These are phyloP conservation scores for Saussurea involucrata DNA, from an alignment of 129 eudicot species.

Conservation along the genomic window DNA sequence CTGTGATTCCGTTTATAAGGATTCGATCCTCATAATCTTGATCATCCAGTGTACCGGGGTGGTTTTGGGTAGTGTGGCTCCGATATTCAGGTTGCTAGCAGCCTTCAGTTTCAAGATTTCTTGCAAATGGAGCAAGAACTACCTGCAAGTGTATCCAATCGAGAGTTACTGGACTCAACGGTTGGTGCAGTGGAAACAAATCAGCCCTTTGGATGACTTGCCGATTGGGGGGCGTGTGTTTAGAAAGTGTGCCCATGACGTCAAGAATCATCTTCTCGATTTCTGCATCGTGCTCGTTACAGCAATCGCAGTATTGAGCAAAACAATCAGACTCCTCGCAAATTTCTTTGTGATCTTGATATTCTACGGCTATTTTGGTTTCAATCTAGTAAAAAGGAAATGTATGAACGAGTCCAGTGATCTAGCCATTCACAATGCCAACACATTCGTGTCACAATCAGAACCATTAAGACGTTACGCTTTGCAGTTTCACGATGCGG, in stretches of 20 bases:
- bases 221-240: not conserved
- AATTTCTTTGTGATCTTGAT: not conserved
- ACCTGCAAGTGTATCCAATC: not conserved
- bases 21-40: not conserved
- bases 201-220: not conserved
- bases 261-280: not conserved
- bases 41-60: not conserved
- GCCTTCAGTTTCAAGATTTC: constrained; percentile 13
- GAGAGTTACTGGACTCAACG: constrained; percentile 12
- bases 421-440: not conserved
- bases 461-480: constrained; percentile 13
- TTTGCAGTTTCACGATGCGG: constrained; percentile 32
- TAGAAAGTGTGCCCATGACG: not conserved
- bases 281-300: not conserved
- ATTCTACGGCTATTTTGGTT: not conserved
- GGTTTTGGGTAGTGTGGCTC: constrained; percentile 8
- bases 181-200: constrained; percentile 11
- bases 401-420: too few species aligned
- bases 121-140: not conserved
- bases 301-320: not conserved
- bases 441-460: not conserved
- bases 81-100: constrained; percentile 11
- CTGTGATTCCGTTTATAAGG: not conserved
- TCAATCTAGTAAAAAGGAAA: not conserved
- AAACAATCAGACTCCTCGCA: not conserved